A percentile compares a stretch with the other conserved stretches of the same genome.
Conservation (phyloP, 257 asterid species). For the Mitragyna speciosa region DNA sequence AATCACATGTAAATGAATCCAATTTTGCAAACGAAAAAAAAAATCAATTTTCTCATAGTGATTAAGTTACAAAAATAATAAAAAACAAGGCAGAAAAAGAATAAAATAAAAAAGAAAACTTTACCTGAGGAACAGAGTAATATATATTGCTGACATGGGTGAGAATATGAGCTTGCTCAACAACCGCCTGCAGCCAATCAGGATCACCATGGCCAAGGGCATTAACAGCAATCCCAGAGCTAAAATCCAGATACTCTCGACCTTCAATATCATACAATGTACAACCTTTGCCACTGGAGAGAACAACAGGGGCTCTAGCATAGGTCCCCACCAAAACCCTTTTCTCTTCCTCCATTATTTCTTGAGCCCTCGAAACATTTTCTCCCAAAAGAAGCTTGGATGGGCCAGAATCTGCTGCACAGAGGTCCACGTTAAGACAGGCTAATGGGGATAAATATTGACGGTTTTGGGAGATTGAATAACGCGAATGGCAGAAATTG, state of each 20-base stretch:
- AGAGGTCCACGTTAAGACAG: constrained; percentile 53
- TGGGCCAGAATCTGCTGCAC: constrained; percentile 28
- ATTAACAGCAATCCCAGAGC: constrained; percentile 86
- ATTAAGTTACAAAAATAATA: neutral
- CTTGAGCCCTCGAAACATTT: constrained; percentile 30
- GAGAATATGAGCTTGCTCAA: constrained; percentile 60
- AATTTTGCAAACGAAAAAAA: neutral
- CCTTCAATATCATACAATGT: constrained; percentile 81
- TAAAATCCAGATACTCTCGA: constrained; percentile 80
- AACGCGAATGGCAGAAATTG: constrained; percentile 29
- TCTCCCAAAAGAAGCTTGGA: constrained; percentile 21
- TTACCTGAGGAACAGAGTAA: constrained; percentile 74
- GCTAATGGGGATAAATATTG: constrained; percentile 24
- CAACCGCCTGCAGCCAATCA: constrained; percentile 74
- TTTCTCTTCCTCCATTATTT: constrained; percentile 69
- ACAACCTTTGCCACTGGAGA: constrained; percentile 78
- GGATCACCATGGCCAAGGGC: constrained; percentile 93
- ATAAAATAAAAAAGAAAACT: neutral
- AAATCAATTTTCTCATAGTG: neutral
- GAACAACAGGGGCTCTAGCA: constrained; percentile 71
- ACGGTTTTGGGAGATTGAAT: constrained; percentile 12
- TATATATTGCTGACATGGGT: constrained; percentile 83
- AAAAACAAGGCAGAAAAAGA: neutral
- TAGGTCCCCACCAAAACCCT: constrained; percentile 75
- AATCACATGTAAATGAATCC: neutral